phyloP scores from a whole-genome alignment of 2,329 filamentous ascomycete species.

The Fusarium tupiense region DNA sequence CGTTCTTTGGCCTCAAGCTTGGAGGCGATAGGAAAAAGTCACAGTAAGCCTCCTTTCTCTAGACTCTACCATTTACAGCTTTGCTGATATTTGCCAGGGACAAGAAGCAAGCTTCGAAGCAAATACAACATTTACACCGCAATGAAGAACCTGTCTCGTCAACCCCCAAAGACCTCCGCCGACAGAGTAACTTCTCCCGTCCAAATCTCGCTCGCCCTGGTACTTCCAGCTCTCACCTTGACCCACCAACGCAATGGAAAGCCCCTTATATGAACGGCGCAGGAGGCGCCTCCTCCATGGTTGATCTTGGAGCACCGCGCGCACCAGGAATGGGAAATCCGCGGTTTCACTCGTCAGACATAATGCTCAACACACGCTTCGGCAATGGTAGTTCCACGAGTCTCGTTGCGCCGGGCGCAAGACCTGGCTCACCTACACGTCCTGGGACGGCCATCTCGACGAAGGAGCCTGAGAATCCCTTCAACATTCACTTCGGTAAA shows the following conservation, averaged over 20 bases:
- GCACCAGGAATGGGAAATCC: constrained; percentile 39
- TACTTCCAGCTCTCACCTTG: constrained; percentile 50
- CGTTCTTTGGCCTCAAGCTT: constrained; percentile 67
- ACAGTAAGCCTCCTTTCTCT: constrained; percentile 48
- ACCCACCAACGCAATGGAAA: constrained; percentile 42
- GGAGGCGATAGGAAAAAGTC: constrained; percentile 67
- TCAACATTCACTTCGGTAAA: constrained; percentile 58
- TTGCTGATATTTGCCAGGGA: constrained; percentile 4
- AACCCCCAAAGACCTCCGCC: constrained; percentile 40
- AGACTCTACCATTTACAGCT: background rate
- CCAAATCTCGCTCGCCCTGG: constrained; percentile 53
- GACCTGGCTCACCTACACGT: constrained; percentile 42
- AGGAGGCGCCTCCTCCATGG: constrained; percentile 55
- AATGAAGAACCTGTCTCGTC: background rate
- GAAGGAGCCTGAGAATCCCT: constrained; percentile 56
- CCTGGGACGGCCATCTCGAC: constrained; percentile 50
- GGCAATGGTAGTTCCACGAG: constrained; percentile 50
- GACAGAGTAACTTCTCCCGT: constrained; percentile 49
- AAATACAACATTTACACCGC: constrained; percentile 25
- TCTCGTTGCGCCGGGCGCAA: constrained; percentile 45
- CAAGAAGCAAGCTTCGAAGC: constrained; percentile 32
- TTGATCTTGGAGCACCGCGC: constrained; percentile 52
- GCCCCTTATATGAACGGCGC: constrained; percentile 50
- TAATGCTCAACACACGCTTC: constrained; percentile 51
- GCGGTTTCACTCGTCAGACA: constrained; percentile 51